phyloP scores from a whole-genome alignment of 192 early-diverging fungal species.

The Backusella liffmaniae region DNA sequence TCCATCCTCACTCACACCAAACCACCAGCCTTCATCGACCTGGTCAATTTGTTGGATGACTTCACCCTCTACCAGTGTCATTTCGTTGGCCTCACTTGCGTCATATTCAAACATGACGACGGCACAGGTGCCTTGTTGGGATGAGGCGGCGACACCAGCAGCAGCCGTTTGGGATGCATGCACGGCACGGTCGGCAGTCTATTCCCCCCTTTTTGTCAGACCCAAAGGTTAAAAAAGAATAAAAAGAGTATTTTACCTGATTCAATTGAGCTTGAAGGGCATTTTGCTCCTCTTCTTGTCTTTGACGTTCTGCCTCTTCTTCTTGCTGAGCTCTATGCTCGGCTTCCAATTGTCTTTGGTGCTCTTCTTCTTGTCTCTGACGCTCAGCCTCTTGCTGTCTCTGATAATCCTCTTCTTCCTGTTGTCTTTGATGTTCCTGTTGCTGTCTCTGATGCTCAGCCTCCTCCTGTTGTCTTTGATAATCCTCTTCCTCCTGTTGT shows the following conservation, averaged over 20 bases:
- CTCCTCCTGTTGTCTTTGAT: constrained; percentile 26
- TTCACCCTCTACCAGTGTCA: constrained; percentile 80
- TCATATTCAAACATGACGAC: constrained; percentile 80
- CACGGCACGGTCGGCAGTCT: constrained; percentile 17
- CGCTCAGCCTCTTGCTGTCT: constrained; percentile 10
- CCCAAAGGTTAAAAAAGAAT: too few species aligned
- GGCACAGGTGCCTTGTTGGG: constrained; percentile 43
- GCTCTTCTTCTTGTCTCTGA: constrained; percentile 33
- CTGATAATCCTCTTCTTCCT: constrained; percentile 28
- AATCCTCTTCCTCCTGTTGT: constrained; percentile 26
- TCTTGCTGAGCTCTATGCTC: constrained; percentile 40
- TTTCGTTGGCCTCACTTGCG: constrained; percentile 82
- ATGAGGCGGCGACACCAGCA: constrained; percentile 14
- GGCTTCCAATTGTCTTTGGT: constrained; percentile 22
- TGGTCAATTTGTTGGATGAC: constrained; percentile 75
- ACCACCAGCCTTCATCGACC: constrained; percentile 93
- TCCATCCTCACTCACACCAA: constrained; percentile 75
- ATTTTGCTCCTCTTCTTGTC: constrained; percentile 17
- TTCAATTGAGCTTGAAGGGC: constrained; percentile 22
- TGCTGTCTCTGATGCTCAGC: constrained; percentile 36
- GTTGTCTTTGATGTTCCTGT: constrained; percentile 24
- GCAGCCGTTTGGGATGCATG: constrained; percentile 28
- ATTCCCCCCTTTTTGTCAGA: background rate
- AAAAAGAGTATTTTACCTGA: background rate
- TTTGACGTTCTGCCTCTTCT: constrained; percentile 38